Evolutionary conservation across 768 basidiomycete genomes (phyloP).

Genomic region (Butyriboletus loyo): DNA sequence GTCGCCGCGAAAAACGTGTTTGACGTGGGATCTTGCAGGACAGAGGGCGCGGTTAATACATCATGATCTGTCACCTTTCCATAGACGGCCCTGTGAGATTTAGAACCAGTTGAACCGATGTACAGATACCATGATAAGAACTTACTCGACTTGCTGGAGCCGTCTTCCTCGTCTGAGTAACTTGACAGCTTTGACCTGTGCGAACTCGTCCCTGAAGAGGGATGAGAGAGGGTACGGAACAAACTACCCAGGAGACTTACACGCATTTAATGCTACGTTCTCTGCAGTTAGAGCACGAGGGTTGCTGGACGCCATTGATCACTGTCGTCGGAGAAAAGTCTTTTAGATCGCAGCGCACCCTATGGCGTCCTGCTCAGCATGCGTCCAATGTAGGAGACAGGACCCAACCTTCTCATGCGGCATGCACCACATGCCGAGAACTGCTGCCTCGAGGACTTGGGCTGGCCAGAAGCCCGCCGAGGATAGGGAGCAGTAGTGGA

Average conservation of each 20-base stretch:
- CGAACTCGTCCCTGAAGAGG: constrained; percentile 76
- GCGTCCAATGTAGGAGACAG: neutral
- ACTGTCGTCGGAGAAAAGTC: constrained; percentile 60
- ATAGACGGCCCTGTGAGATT: constrained; percentile 61
- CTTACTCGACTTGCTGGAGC: constrained; percentile 82
- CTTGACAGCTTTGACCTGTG: constrained; percentile 88
- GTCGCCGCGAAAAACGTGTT: constrained; percentile 5
- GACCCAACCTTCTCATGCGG: constrained; percentile 71
- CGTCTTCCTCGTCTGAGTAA: constrained; percentile 74
- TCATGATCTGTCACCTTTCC: constrained; percentile 61
- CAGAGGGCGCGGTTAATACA: constrained; percentile 24
- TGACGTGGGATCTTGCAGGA: constrained; percentile 23
- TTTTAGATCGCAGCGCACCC: constrained; percentile 92
- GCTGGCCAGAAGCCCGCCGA: constrained; percentile 54
- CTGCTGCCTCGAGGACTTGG: constrained; percentile 78
- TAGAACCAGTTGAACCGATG: constrained; percentile 1
- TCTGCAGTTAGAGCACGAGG: constrained; percentile 83
- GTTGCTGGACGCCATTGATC: constrained; percentile 38
- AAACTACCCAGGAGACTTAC: constrained; percentile 47
- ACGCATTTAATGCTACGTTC: constrained; percentile 92
- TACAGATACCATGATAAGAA: constrained; percentile 14
- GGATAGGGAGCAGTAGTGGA: constrained; percentile 33
- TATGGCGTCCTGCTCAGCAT: constrained; percentile 27
- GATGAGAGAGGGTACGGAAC: constrained; percentile 6
- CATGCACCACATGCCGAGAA: constrained; percentile 95